Evolutionary conservation across 2,329 filamentous ascomycete species (phyloP).

Genomic region (Trichophaea hybrida): DNA sequence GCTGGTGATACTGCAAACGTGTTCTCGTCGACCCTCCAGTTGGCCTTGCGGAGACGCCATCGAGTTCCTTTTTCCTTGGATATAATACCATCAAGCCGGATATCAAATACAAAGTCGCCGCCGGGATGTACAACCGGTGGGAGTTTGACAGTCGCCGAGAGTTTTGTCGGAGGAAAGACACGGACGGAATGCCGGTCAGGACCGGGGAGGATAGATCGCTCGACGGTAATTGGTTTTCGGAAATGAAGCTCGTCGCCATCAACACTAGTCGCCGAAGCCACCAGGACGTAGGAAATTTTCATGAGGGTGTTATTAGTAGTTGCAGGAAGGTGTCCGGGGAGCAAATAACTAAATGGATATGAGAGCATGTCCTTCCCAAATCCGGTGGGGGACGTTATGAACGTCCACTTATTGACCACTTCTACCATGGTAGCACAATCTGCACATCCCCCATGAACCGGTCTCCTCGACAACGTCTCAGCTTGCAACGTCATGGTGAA

Average conservation of each 20-base stretch:
- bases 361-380: slow-evolving; percentile 48
- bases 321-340: slow-evolving; percentile 74
- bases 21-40: slow-evolving; percentile 85
- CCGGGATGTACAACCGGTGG: slow-evolving; percentile 75
- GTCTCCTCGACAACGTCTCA: slow-evolving; percentile 62
- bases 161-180: slow-evolving; percentile 90
- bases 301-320: slow-evolving; percentile 61
- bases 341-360: slow-evolving; percentile 78
- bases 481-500: slow-evolving; percentile 60
- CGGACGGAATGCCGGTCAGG: slow-evolving; percentile 77
- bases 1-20: slow-evolving; percentile 65
- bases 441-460: slow-evolving; percentile 55
- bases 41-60: slow-evolving; percentile 82
- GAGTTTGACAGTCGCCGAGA: slow-evolving; percentile 72
- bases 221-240: slow-evolving; percentile 54
- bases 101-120: slow-evolving; percentile 61
- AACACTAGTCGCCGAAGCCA: slow-evolving; percentile 48
- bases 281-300: slow-evolving; percentile 64
- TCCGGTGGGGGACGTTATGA: slow-evolving; percentile 40
- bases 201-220: slow-evolving; percentile 65
- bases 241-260: slow-evolving; percentile 50
- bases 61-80: slow-evolving; percentile 56
- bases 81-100: slow-evolving; percentile 76
- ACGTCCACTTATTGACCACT: slow-evolving; percentile 64
- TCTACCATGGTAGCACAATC: slow-evolving; percentile 60